Evolutionary conservation across 2,329 filamentous ascomycete genomes (phyloP).

Genomic region (Phymatotrichopsis omnivora): DNA sequence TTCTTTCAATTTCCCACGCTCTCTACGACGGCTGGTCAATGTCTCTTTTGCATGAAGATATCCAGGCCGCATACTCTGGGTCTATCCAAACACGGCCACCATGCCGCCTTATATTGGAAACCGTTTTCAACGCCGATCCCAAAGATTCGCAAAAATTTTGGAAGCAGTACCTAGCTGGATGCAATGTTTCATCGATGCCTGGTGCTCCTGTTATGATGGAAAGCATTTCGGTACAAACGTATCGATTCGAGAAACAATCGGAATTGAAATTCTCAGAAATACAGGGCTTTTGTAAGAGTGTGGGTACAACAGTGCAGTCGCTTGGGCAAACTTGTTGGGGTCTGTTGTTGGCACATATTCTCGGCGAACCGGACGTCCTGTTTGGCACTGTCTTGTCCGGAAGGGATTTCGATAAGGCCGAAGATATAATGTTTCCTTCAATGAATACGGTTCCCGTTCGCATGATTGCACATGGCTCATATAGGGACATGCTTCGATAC

Average conservation of each 20-base stretch:
- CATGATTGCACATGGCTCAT: slow-evolving; percentile 58
- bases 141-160: slow-evolving; percentile 54
- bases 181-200: slow-evolving; percentile 38
- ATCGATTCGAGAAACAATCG: slow-evolving; percentile 43
- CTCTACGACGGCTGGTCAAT: slow-evolving; percentile 87
- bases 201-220: slow-evolving; percentile 18
- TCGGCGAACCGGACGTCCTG: slow-evolving; percentile 58
- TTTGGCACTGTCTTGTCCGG: slow-evolving; percentile 81
- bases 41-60: slow-evolving; percentile 58
- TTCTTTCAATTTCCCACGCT: slow-evolving; percentile 72
- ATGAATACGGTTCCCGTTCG: slow-evolving; percentile 84
- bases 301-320: slow-evolving; percentile 63
- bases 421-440: slow-evolving; percentile 67
- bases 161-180: slow-evolving; percentile 53
- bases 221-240: slow-evolving; percentile 9
- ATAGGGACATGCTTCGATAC: slow-evolving; percentile 55
- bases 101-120: slow-evolving; percentile 46
- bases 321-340: slow-evolving; percentile 70
- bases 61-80: slow-evolving; percentile 53
- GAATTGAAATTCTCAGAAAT: slow-evolving; percentile 38
- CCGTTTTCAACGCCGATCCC: slow-evolving; percentile 35
- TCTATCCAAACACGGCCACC: slow-evolving; percentile 38
- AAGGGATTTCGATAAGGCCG: slow-evolving; percentile 60
- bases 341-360: slow-evolving; percentile 53
- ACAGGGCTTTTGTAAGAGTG: slow-evolving; percentile 51